Evolutionary conservation across 2,329 filamentous ascomycete species (phyloP).

Genomic region (Stenocarpella maydis): DNA sequence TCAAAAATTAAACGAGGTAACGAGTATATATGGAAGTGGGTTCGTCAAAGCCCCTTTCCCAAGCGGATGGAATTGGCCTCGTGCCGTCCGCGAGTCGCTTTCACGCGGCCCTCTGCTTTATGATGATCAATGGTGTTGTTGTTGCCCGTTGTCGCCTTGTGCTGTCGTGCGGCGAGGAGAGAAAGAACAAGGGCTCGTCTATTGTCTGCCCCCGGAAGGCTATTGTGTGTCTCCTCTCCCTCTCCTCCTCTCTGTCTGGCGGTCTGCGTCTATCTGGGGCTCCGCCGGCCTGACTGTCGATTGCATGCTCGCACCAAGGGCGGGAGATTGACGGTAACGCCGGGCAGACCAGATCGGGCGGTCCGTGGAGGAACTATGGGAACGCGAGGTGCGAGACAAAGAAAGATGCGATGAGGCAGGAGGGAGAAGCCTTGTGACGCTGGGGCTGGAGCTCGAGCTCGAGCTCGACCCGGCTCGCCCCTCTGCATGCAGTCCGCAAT

Average conservation of each 20-base stretch:
- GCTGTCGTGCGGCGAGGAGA: slow-evolving; percentile 5
- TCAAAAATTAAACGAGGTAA: slow-evolving; percentile 26
- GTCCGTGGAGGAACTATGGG: slow-evolving; percentile 1
- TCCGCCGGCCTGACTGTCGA: slow-evolving; percentile 5
- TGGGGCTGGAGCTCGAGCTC: slow-evolving; percentile 3
- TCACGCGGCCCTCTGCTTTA: slow-evolving; percentile 6
- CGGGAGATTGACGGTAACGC: slow-evolving; percentile 21
- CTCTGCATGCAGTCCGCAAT: slow-evolving; percentile 18
- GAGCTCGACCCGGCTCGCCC: slow-evolving; percentile 8
- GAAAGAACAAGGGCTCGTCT: slow-evolving; percentile 1
- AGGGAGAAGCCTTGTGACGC: slow-evolving; percentile 24
- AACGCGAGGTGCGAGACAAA: slow-evolving; percentile 19
- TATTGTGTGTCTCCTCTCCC: background rate
- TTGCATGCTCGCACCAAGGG: slow-evolving; percentile 21
- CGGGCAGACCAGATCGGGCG: slow-evolving; percentile 17
- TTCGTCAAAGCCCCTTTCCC: slow-evolving; percentile 24
- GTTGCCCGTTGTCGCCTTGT: slow-evolving; percentile 6
- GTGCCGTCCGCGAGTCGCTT: slow-evolving; percentile 20
- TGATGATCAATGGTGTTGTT: slow-evolving; percentile 8
- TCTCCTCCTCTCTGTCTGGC: background rate
- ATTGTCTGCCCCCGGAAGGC: slow-evolving; percentile 15
- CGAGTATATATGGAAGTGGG: slow-evolving; percentile 27
- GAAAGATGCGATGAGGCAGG: slow-evolving; percentile 6
- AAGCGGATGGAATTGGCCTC: slow-evolving; percentile 19
- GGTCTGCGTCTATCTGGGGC: background rate